Evolutionary conservation across 208 protist species (phyloP).

Genomic region (Angomonas ambiguus): DNA sequence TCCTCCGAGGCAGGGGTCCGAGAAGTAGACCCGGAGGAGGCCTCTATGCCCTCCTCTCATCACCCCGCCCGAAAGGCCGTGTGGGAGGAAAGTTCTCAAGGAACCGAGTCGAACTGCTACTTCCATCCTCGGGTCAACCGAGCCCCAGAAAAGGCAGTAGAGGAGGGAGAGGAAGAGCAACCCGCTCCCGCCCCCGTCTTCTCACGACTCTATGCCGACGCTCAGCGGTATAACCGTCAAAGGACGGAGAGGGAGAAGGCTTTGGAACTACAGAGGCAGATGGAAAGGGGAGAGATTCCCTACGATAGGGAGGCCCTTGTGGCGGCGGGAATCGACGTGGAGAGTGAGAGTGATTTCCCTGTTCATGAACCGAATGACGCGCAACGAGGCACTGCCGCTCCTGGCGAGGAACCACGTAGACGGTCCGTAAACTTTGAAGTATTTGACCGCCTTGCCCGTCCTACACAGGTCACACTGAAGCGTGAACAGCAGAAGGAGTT

Average conservation of each 20-base stretch:
- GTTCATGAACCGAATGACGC: neutral
- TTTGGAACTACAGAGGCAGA: slow-evolving; percentile 22
- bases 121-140: slow-evolving; percentile 29
- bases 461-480: slow-evolving; percentile 25
- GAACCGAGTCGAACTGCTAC: slow-evolving; percentile 25
- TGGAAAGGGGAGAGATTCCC: slow-evolving; percentile 21
- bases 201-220: slow-evolving; percentile 51
- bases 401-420: neutral
- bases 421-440: slow-evolving; percentile 22
- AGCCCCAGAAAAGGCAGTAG: neutral
- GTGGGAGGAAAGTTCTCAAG: slow-evolving; percentile 3
- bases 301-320: slow-evolving; percentile 12
- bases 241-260: slow-evolving; percentile 25
- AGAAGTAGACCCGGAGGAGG: neutral
- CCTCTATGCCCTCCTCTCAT: neutral
- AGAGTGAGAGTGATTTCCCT: slow-evolving; percentile 9
- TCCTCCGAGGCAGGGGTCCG: neutral
- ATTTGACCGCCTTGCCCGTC: slow-evolving; percentile 56
- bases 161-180: neutral
- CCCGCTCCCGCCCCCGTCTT: slow-evolving; percentile 26
- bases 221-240: slow-evolving; percentile 39
- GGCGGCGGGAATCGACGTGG: slow-evolving; percentile 1
- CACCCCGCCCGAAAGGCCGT: slow-evolving; percentile 1
- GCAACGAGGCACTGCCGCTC: neutral
- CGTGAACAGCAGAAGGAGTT: slow-evolving; percentile 29